Conservation (phyloP, 176 grass and related monocot genomes). For the Oryza coarctata region DNA sequence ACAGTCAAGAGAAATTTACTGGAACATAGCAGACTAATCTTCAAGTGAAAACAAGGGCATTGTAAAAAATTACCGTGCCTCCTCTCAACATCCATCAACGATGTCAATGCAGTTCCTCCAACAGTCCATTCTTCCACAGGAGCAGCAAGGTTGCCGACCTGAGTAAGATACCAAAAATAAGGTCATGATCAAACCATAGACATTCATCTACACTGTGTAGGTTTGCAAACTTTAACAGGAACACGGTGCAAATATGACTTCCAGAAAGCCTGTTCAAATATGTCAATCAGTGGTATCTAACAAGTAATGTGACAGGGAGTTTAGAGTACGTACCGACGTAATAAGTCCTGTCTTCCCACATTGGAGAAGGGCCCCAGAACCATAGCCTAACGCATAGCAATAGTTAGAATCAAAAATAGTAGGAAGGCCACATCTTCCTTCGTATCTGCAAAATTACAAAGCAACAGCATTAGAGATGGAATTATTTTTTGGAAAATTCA, state of each 20-base stretch:
- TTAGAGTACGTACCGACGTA: slow-evolving; percentile 62
- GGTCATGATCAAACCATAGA: not conserved
- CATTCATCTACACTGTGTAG: not conserved
- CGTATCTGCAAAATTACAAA: slow-evolving; percentile 64
- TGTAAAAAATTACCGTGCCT: slow-evolving; percentile 74
- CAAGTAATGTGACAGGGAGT: slow-evolving; percentile 17
- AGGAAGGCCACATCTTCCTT: slow-evolving; percentile 96
- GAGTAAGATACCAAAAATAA: not conserved
- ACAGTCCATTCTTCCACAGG: slow-evolving; percentile 95
- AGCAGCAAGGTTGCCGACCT: slow-evolving; percentile 86
- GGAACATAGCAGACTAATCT: not conserved
- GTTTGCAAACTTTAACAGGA: not conserved
- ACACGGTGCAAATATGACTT: not conserved
- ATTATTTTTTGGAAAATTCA: not conserved
- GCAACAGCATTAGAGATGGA: not conserved
- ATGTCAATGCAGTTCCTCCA: slow-evolving; percentile 93
- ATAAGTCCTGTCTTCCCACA: slow-evolving; percentile 89
- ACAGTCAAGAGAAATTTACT: not conserved
- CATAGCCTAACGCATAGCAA: slow-evolving; percentile 89
- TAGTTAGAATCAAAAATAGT: slow-evolving; percentile 95
- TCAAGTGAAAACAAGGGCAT: not conserved
- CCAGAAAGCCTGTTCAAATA: not conserved
- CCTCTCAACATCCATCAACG: slow-evolving; percentile 99
- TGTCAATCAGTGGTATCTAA: not conserved
- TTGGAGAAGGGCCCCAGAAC: slow-evolving; percentile 81